These are phyloP conservation scores for Glycine tomentella DNA, from an alignment of 306 rosid species.

Conservation along the genomic window DNA sequence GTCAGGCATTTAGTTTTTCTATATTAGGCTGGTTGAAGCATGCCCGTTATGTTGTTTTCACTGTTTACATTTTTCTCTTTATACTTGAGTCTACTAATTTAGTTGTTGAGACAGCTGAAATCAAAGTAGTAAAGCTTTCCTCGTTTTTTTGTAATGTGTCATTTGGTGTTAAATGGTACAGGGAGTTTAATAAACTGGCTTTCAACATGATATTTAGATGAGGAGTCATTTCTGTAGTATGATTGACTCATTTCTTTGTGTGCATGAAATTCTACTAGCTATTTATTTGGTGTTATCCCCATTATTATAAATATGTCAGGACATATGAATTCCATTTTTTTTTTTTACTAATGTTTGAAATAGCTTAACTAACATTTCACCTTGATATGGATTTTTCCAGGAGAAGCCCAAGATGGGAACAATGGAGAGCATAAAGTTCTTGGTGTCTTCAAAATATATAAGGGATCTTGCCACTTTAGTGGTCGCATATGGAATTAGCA, in stretches of 20 bases:
- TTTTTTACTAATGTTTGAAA: slow-evolving; percentile 28
- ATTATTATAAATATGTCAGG: background rate
- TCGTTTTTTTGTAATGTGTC: background rate
- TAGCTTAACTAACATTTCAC: slow-evolving; percentile 14
- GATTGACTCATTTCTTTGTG: background rate
- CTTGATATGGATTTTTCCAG: slow-evolving; percentile 54
- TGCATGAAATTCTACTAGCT: background rate
- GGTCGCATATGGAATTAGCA: slow-evolving; percentile 98
- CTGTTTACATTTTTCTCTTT: background rate
- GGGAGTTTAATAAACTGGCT: background rate
- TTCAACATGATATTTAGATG: background rate
- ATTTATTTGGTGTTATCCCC: slow-evolving; percentile 14
- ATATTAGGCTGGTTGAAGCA: background rate
- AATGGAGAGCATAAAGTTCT: slow-evolving; percentile 98
- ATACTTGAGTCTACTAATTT: background rate
- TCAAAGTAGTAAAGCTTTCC: slow-evolving; percentile 5
- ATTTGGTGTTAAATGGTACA: slow-evolving; percentile 23
- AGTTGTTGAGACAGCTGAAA: background rate
- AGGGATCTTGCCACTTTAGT: slow-evolving; percentile 99
- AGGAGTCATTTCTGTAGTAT: slow-evolving; percentile 10
- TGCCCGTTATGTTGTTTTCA: background rate
- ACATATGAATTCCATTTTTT: background rate
- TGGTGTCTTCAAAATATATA: slow-evolving; percentile 91
- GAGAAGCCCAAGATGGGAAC: slow-evolving; percentile 97
- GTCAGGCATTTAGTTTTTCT: slow-evolving; percentile 4